Evolutionary conservation across 306 rosid genomes (phyloP).

Genomic region (Cucumis hystrix): DNA sequence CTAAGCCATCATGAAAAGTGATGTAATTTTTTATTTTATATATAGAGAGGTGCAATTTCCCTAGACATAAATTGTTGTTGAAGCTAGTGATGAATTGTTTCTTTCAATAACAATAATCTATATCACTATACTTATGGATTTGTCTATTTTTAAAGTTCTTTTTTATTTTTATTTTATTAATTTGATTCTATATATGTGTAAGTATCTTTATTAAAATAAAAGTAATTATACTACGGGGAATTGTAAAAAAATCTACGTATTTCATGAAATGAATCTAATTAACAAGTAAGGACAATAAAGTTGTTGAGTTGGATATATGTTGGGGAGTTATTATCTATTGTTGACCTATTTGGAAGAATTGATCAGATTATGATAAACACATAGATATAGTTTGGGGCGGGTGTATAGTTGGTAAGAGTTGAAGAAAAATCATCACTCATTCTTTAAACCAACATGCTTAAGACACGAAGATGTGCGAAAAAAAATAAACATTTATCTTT

Average conservation of each 20-base stretch:
- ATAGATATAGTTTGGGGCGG: background rate
- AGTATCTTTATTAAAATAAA: too few species aligned
- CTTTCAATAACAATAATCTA: background rate
- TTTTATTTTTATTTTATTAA: too few species aligned
- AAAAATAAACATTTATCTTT: too few species aligned
- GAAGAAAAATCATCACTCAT: background rate
- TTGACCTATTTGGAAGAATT: background rate
- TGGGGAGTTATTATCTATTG: background rate
- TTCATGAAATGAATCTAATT: too few species aligned
- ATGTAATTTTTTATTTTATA: background rate
- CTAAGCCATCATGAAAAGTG: background rate
- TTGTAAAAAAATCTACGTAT: too few species aligned
- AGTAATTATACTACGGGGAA: too few species aligned
- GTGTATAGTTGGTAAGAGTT: background rate
- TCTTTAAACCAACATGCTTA: background rate
- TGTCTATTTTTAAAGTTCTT: background rate
- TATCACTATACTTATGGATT: background rate
- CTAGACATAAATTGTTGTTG: conserved; percentile 4
- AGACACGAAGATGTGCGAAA: too few species aligned
- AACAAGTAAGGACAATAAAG: background rate
- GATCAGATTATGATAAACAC: background rate
- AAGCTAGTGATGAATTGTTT: background rate
- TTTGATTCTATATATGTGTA: too few species aligned
- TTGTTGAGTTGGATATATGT: background rate
- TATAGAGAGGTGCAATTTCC: background rate